Conservation (phyloP, 1,284 basidiomycete species). For the Trichosporon asahii region DNA sequence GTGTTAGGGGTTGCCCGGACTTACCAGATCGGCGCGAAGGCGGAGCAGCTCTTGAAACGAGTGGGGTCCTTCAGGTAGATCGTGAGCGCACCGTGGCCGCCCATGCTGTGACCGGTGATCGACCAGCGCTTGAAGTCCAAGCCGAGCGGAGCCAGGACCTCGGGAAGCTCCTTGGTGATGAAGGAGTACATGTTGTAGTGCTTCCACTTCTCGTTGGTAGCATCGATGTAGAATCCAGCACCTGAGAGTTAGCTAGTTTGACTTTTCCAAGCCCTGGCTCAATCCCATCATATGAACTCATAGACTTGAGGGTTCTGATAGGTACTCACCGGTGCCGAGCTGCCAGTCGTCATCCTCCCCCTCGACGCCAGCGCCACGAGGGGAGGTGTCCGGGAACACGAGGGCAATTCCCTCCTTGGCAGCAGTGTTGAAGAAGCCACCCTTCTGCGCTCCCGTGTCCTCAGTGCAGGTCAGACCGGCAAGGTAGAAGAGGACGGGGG, state of each 20-base stretch:
- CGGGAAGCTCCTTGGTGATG: constrained; percentile 75
- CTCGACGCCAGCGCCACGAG: constrained; percentile 82
- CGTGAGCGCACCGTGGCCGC: constrained; percentile 90
- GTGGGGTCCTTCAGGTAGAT: constrained; percentile 74
- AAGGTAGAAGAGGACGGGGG: constrained; percentile 83
- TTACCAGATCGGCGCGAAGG: constrained; percentile 79
- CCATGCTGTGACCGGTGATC: constrained; percentile 88
- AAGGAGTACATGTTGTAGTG: constrained; percentile 90
- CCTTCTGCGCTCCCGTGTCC: constrained; percentile 92
- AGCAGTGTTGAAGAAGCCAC: constrained; percentile 74
- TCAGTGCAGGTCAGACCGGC: constrained; percentile 93
- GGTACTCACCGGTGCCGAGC: constrained; percentile 66
- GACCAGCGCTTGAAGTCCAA: constrained; percentile 55
- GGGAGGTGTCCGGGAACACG: constrained; percentile 94
- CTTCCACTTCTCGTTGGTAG: constrained; percentile 74
- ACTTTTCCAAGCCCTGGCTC: too few relatives aligned
- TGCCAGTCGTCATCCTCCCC: constrained; percentile 89
- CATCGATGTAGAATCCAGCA: constrained; percentile 91
- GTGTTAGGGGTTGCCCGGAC: too few relatives aligned
- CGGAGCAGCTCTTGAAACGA: constrained; percentile 81
- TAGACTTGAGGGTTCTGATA: constrained; percentile 25
- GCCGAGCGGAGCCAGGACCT: constrained; percentile 67
- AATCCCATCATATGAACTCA: too few relatives aligned
- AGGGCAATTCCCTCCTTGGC: constrained; percentile 80
- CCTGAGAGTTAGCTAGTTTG: constrained; percentile 53